Conservation (phyloP, 257 asterid species). For the Capsicum pubescens region DNA sequence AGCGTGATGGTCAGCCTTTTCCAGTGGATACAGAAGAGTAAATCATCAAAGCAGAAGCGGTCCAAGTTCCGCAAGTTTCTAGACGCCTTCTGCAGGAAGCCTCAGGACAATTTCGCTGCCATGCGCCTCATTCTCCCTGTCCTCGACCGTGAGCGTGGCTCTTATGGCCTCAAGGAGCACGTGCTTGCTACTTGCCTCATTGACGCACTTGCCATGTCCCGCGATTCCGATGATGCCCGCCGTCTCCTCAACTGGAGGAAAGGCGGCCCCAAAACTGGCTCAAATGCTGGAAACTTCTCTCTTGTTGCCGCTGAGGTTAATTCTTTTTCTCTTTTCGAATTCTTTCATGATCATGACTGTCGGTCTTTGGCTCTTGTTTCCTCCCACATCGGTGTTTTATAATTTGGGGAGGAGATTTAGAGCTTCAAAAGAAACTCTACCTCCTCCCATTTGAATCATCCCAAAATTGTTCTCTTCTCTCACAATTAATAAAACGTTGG, state of each 20-base stretch:
- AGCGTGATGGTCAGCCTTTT: conserved; percentile 85
- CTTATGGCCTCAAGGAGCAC: conserved; percentile 92
- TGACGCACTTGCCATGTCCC: conserved; percentile 89
- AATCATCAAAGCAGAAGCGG: conserved; percentile 64
- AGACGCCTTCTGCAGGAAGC: conserved; percentile 73
- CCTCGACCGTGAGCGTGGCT: conserved; percentile 91
- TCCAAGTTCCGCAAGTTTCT: conserved; percentile 90
- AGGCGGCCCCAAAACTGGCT: conserved; percentile 83
- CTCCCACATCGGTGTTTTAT: no score
- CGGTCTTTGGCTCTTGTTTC: no score
- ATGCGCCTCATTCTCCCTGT: conserved; percentile 81
- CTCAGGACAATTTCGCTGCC: conserved; percentile 77
- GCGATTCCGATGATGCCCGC: conserved; percentile 87
- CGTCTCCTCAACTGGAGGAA: conserved; percentile 93
- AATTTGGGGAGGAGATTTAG: no score
- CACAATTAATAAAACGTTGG: no score
- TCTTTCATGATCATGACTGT: not conserved
- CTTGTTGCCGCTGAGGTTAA: conserved; percentile 76
- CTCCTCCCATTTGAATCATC: no score
- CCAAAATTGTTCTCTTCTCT: no score
- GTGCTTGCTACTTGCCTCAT: conserved; percentile 88
- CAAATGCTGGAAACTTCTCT: conserved; percentile 80
- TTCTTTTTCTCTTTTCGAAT: not conserved
- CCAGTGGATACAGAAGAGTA: conserved; percentile 86
- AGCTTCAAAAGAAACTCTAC: no score